These are phyloP conservation scores for Cordia subcordata DNA, from an alignment of 257 asterid species.

Conservation along the genomic window DNA sequence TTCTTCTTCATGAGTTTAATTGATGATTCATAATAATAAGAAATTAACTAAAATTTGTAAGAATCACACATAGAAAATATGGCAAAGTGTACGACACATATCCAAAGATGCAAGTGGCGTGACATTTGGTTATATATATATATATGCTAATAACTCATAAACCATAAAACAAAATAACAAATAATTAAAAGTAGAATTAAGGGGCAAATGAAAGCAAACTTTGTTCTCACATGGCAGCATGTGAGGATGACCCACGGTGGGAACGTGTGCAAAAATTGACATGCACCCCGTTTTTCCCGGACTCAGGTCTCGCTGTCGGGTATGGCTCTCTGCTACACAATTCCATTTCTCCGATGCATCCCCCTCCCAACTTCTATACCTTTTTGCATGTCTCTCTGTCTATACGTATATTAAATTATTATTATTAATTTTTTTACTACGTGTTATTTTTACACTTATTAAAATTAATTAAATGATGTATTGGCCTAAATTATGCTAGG, in stretches of 20 bases:
- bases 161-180: background rate
- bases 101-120: slow-evolving; percentile 10
- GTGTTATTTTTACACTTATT: too few relatives aligned
- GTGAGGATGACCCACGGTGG: slow-evolving; percentile 66
- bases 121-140: background rate
- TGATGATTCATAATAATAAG: too few relatives aligned
- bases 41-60: too few relatives aligned
- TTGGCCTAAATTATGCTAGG: too few relatives aligned
- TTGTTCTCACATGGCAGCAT: slow-evolving; percentile 61
- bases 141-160: too few relatives aligned
- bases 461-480: too few relatives aligned
- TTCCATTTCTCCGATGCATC: slow-evolving; percentile 9
- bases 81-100: background rate
- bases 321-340: slow-evolving; percentile 16
- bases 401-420: slow-evolving; percentile 1
- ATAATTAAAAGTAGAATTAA: slow-evolving; percentile 4
- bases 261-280: slow-evolving; percentile 43
- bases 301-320: slow-evolving; percentile 54
- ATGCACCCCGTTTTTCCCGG: slow-evolving; percentile 62
- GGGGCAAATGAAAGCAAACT: slow-evolving; percentile 2
- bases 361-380: slow-evolving; percentile 9
- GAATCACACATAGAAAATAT: too few relatives aligned
- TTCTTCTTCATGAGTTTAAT: too few relatives aligned
- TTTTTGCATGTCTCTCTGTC: background rate
- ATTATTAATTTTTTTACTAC: too few relatives aligned